A percentile compares a stretch with the other conserved stretches of the same genome.
Evolutionary conservation across 2,329 filamentous ascomycete genomes (phyloP).

Genomic region (Monilinia fructicola): DNA sequence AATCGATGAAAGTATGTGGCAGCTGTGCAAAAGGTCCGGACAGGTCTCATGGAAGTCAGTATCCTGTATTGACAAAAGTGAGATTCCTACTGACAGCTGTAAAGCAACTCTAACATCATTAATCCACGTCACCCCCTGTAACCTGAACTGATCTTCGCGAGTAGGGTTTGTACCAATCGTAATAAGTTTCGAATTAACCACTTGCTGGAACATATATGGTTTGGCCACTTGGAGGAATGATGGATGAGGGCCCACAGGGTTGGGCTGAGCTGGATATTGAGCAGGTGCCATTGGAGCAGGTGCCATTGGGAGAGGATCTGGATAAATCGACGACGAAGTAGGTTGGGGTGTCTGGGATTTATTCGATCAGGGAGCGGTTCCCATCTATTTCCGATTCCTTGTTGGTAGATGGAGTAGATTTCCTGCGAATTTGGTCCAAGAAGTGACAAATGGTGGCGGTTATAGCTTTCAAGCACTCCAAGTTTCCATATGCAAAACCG

Average conservation of each 20-base stretch:
- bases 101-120: conserved; percentile 78
- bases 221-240: conserved; percentile 45
- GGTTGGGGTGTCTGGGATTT: neutral
- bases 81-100: conserved; percentile 63
- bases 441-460: conserved; percentile 10
- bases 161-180: conserved; percentile 70
- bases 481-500: neutral
- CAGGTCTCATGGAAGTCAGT: conserved; percentile 56
- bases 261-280: conserved; percentile 14
- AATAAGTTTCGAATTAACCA: conserved; percentile 70
- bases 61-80: neutral
- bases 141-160: conserved; percentile 74
- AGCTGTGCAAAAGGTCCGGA: conserved; percentile 89
- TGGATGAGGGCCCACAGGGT: conserved; percentile 36
- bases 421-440: neutral
- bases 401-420: neutral
- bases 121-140: conserved; percentile 87
- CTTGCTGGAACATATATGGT: conserved; percentile 81
- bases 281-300: conserved; percentile 32
- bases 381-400: conserved; percentile 1
- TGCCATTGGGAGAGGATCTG: neutral
- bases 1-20: conserved; percentile 94
- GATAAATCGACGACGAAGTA: neutral
- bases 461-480: conserved; percentile 12
- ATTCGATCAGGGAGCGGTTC: neutral